These are phyloP conservation scores for Melocanna baccifera DNA, from an alignment of 176 grass and related monocot species.

Conservation along the genomic window DNA sequence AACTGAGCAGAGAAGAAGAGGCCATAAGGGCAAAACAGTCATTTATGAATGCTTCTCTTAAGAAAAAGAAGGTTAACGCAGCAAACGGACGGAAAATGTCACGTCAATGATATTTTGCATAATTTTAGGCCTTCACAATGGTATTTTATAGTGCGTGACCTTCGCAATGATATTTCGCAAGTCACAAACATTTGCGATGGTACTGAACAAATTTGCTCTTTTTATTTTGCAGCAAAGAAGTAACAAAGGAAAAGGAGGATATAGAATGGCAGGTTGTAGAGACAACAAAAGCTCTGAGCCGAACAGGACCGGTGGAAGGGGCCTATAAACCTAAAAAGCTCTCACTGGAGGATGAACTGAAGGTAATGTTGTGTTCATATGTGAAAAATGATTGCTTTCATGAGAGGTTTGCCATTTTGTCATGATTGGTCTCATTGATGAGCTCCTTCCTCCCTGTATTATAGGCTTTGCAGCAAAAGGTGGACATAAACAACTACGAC, in stretches of 20 bases:
- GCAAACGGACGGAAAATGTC: too few relatives aligned
- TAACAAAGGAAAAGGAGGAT: constrained; percentile 92
- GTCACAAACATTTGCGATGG: too few relatives aligned
- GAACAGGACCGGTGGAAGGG: constrained; percentile 64
- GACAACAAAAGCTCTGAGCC: constrained; percentile 70
- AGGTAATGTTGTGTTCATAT: constrained; percentile 43
- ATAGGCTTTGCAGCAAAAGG: constrained; percentile 83
- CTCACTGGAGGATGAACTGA: constrained; percentile 84
- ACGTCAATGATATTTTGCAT: too few relatives aligned
- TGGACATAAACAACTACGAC: constrained; percentile 84
- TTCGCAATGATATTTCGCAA: too few relatives aligned
- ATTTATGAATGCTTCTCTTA: too few relatives aligned
- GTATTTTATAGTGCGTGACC: too few relatives aligned
- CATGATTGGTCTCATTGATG: not conserved
- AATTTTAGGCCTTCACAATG: too few relatives aligned
- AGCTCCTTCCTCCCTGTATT: not conserved
- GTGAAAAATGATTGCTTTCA: not conserved
- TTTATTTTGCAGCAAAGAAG: constrained; percentile 67
- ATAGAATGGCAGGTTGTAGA: constrained; percentile 92
- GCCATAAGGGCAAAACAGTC: too few relatives aligned
- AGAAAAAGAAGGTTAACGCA: too few relatives aligned
- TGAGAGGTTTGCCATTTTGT: not conserved
- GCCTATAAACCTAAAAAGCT: constrained; percentile 79
- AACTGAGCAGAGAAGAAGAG: too few relatives aligned
- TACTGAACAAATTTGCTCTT: not conserved